Base-by-base conservation (phyloP, 75 land plant genomes). In the Pinus taeda region DNA sequence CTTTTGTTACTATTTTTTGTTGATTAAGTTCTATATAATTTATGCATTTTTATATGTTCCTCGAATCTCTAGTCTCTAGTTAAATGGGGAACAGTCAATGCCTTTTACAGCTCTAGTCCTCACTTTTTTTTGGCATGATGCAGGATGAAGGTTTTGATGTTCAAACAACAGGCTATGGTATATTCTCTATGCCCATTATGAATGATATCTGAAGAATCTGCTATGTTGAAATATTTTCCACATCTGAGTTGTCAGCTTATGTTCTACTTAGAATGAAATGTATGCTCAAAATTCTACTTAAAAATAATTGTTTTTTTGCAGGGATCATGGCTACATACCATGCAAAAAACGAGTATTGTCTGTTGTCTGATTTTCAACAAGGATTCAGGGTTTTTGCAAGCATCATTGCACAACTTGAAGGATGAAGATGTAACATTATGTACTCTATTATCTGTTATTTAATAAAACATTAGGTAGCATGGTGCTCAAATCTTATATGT, bases 101-200 rank as follows among this genome's bases (percentile, higher is more conserved):
- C 3, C 20, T 36, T 39, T 39, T 39, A 67, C 8, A 37, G n/a
- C 39, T 39, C 71, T 67, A 3, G 22, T 45, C 22, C n/a, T 57
- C n/a, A 15, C 11, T 56, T 73, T 71, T 26, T 69, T 24, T 29
- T 18, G 71, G n/a, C 20, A 3, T 69, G 49, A 65, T 70, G 42
- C 76, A 95, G 98, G 98, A 93, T 75, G 98, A 93, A 80, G 96
- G 98, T 7, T 95, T 93, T 79, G 98, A 95, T 91, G 96, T 95
- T 58, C 98, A 95, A 76, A 93, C 96, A 60, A 76, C 86, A 56
- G 98, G 96, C 76, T 93, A 95, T 78, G 98, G 98, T 93, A 89
- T 65, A 88, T 66, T 33, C 70, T 74, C 26, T 21, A 21, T 21
- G 72, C 30, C 20, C 60, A 55, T 55, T 74, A 29, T 21, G n/a